These are phyloP conservation scores for Sclerotinia sclerotiorum DNA, from an alignment of 2,329 filamentous ascomycete species.

Conservation along the genomic window DNA sequence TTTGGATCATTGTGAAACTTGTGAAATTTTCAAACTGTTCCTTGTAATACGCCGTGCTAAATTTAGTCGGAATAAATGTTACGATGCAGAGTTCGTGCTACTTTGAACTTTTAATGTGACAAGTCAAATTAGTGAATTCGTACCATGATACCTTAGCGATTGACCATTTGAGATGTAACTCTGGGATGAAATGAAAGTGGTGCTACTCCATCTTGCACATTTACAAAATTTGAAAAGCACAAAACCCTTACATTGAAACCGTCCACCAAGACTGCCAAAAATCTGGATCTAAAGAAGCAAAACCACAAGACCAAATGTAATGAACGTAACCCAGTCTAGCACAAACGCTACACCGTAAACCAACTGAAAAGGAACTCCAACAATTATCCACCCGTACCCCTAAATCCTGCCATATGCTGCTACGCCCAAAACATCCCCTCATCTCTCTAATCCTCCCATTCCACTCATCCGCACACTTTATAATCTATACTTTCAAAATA, in stretches of 20 bases:
- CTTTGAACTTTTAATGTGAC: not conserved
- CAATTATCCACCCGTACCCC: not conserved
- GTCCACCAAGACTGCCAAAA: not conserved
- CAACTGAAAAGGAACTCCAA: not conserved
- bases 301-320: not conserved
- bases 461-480: too few relatives aligned
- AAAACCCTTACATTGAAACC: not conserved
- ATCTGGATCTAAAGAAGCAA: not conserved
- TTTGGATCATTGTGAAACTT: not conserved
- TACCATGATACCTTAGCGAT: not conserved
- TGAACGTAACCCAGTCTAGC: not conserved
- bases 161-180: too few relatives aligned
- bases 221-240: not conserved
- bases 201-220: too few relatives aligned
- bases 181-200: not conserved
- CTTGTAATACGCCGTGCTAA: not conserved
- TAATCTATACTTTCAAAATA: not conserved
- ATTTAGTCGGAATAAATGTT: not conserved
- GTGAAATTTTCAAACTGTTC: not conserved
- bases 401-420: not conserved
- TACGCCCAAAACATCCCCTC: not conserved
- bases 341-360: not conserved
- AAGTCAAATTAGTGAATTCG: not conserved
- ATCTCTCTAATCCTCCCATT: not conserved
- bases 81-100: not conserved